phyloP scores from a whole-genome alignment of 2,329 filamentous ascomycete genomes.

The Epicoccum sorghinum region DNA sequence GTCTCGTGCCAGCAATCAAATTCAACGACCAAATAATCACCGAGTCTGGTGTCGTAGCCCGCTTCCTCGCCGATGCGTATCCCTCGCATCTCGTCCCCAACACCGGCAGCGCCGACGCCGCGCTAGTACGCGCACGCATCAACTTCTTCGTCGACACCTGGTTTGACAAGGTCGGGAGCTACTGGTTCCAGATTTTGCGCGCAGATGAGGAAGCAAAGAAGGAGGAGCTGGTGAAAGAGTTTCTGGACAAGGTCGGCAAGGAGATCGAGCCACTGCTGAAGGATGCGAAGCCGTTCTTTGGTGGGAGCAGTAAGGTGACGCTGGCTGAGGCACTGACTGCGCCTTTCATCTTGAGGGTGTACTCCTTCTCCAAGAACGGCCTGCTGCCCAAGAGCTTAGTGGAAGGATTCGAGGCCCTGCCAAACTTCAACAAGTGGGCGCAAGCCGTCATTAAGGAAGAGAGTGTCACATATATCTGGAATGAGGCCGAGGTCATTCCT shows the following conservation, averaged over 20 bases:
- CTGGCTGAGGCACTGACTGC: slow-evolving; percentile 73
- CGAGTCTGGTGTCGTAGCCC: slow-evolving; percentile 75
- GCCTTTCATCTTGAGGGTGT: slow-evolving; percentile 69
- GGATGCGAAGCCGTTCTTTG: slow-evolving; percentile 54
- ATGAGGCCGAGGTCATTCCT: slow-evolving; percentile 35
- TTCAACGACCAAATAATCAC: slow-evolving; percentile 70
- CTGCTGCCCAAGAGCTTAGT: slow-evolving; percentile 60
- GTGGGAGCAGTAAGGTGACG: slow-evolving; percentile 62
- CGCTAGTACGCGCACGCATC: slow-evolving; percentile 70
- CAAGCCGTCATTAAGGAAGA: slow-evolving; percentile 64
- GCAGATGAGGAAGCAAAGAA: slow-evolving; percentile 57
- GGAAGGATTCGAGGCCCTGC: slow-evolving; percentile 60
- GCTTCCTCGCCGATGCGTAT: slow-evolving; percentile 73
- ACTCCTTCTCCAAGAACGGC: slow-evolving; percentile 60
- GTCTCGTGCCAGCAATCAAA: slow-evolving; percentile 73
- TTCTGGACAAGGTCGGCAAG: slow-evolving; percentile 65
- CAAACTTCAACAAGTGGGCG: slow-evolving; percentile 72
- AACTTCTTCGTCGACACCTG: slow-evolving; percentile 76
- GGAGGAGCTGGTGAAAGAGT: slow-evolving; percentile 55
- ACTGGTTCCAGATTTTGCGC: slow-evolving; percentile 55
- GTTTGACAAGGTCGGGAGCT: slow-evolving; percentile 63
- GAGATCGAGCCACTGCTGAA: slow-evolving; percentile 75
- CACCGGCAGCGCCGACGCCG: slow-evolving; percentile 58
- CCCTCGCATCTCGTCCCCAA: slow-evolving; percentile 70
- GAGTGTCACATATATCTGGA: slow-evolving; percentile 62